phyloP scores from a whole-genome alignment of 2,329 filamentous ascomycete species.

The Alternaria sp. region DNA sequence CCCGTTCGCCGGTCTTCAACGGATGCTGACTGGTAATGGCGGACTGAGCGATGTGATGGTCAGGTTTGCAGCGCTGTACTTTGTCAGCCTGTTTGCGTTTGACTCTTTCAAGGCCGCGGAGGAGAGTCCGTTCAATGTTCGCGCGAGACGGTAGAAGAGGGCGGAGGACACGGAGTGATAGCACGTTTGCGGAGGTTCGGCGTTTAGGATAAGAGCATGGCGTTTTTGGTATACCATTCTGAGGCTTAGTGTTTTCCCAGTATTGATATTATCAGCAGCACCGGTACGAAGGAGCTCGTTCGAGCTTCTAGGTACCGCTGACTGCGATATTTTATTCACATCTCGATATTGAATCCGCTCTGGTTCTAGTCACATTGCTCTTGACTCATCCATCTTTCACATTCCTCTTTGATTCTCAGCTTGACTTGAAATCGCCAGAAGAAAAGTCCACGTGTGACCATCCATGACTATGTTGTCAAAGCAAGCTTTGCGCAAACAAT shows the following conservation, averaged over 20 bases:
- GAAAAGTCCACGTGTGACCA: not conserved
- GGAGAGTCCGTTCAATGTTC: constrained; percentile 53
- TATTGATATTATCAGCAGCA: not conserved
- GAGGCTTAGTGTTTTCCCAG: not conserved
- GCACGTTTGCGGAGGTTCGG: not conserved
- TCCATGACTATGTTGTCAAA: not conserved
- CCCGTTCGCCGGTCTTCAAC: constrained; percentile 32
- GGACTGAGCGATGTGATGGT: constrained; percentile 50
- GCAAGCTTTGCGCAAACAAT: not conserved
- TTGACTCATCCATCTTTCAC: not conserved
- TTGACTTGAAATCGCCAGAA: too few species aligned
- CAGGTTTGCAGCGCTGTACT: constrained; percentile 55
- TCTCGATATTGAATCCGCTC: not conserved
- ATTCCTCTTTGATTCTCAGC: not conserved
- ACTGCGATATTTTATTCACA: not conserved
- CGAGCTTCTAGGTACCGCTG: not conserved
- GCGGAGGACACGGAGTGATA: not conserved
- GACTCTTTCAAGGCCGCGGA: constrained; percentile 53
- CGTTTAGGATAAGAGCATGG: constrained; percentile 4
- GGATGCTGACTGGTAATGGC: constrained; percentile 37
- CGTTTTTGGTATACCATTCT: constrained; percentile 10
- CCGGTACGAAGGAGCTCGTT: not conserved
- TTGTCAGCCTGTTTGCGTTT: constrained; percentile 54
- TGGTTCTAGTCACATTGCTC: not conserved
- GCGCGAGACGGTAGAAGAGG: constrained; percentile 25